Percentiles rank a stretch among this genome's conserved stretches.
Evolutionary conservation across 495 filamentous ascomycete species (phyloP).

Genomic region (Trichoderma asperelloides): DNA sequence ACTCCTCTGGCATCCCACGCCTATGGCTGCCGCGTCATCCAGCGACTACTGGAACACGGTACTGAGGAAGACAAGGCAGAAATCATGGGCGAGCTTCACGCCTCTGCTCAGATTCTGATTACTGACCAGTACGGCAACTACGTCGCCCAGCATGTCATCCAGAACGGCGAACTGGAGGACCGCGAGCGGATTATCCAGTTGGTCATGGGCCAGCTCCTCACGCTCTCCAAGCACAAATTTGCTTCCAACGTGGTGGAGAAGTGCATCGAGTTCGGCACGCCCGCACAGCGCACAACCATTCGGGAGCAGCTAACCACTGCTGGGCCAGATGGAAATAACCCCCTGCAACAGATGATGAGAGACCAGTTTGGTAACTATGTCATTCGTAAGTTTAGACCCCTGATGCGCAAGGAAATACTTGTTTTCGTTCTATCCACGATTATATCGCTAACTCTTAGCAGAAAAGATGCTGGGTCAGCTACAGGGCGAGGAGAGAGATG

Average conservation of each 20-base stretch:
- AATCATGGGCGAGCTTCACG: conserved; percentile 73
- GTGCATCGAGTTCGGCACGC: conserved; percentile 67
- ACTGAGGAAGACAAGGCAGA: conserved; percentile 57
- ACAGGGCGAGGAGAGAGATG: conserved; percentile 51
- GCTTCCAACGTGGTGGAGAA: conserved; percentile 97
- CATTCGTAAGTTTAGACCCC: conserved; percentile 62
- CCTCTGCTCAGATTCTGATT: conserved; percentile 61
- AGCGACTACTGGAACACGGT: conserved; percentile 84
- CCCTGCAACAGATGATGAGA: conserved; percentile 68
- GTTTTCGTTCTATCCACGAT: not conserved
- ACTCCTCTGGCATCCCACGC: conserved; percentile 62
- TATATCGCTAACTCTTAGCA: conserved; percentile 33
- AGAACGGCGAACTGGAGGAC: conserved; percentile 70
- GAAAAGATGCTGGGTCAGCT: conserved; percentile 73
- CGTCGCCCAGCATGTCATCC: conserved; percentile 89
- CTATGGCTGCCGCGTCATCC: conserved; percentile 90
- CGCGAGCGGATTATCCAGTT: conserved; percentile 61
- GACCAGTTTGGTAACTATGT: conserved; percentile 97
- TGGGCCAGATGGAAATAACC: conserved; percentile 55
- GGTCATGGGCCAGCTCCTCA: conserved; percentile 62
- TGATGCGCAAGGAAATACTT: not conserved
- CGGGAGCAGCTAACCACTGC: conserved; percentile 52
- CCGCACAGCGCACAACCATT: conserved; percentile 62
- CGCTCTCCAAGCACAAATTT: conserved; percentile 87
- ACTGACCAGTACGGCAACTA: conserved; percentile 94